Evolutionary conservation across 805 yeast genomes (phyloP), one percentile per base, ranked within the genome.

Genomic region (Metschnikowia drakensbergensis): DNA sequence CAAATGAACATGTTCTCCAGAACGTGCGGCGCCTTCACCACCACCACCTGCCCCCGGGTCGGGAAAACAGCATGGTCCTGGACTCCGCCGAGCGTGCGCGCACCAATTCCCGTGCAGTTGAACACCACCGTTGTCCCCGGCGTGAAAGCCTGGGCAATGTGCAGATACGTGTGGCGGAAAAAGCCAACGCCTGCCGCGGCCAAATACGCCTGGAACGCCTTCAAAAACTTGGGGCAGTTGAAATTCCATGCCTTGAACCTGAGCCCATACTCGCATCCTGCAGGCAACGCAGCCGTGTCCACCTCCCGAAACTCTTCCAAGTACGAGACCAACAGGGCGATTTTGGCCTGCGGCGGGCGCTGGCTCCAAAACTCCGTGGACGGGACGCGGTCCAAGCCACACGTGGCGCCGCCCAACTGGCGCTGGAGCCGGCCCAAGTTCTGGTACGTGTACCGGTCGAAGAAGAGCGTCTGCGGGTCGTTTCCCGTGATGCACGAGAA

Each of bases 91-190:
- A 88, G 66, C 2, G 64, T 61, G 41, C 70, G 71, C 1, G 94
- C 86, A 8, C 90, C 87, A 22, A 84, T 69, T 6, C 95, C 96
- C 0, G 90, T 75, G 63, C 95, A 86, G 58, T 88, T 88, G 75
- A 86, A 83, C 6, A 86, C 84, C 5, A 65, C 69, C 37, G 71
- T 63, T 1, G 82, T 72, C 2, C 33, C 37, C 8, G 45, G 37
- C 6, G 17, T 13, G 48, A 67, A 77, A 1, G 86, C 89, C 53
- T 84, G 83, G 5, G 77, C 62, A 40, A 86, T 72, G 58, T 83
- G 84, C 2, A 70, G 58, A 27, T 86, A 53, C 26, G 71, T 76
- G 29, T 64, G 58, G 51, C 81, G 74, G 6, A 62, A 50, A 51
- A 84, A 81, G 0, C 50, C 58, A n/a, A 84, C 83, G 1, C 88